Base-by-base conservation (phyloP, 108 stramenopile genomes). In the Nitzschia inconspicua region DNA sequence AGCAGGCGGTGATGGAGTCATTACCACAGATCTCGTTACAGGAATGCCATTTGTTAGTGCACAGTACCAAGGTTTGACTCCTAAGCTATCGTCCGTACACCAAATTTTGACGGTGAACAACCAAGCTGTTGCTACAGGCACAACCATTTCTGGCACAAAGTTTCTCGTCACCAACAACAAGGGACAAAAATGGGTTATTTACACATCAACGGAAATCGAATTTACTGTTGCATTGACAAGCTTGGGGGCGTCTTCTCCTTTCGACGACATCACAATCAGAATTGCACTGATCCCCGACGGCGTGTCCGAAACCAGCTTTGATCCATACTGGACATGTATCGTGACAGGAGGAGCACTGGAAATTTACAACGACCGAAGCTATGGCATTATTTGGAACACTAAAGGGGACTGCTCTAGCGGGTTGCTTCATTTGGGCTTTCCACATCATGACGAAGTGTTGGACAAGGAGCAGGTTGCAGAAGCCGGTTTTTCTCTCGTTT, bases 31-130 rank as follows among this genome's bases (percentile, higher is more conserved):
- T 32, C 37, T 55, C 18, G 54, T 55, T 28, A 55, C 34, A 2
- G 54, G 54, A 28, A 55, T 55, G 54, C 34, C 54, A 4, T 55
- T 35, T 37, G 54, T 55, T 19, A 36, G 34, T 13, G 54, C 54
- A 13, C 32, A 28, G 18, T 55, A 55, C 18, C 25, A 4, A 6
- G 54, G 54, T 6, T 31, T 31, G 13, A 55, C 10, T 16, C 54
- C 54, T 5, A 3, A 2, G 11, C 28, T 55, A 31, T 24, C 32
- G 35, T 36, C 32, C 4, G 2, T 2, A 3, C 54, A 55, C 37
- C 34, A 6, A 3, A 34, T 55, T 8, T 3, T 29, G 6, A 32
- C 54, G 1, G 25, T 39, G 9, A 9, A 39, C 3, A 31, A 31
- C 1, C 13, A 54, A 32, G 30, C 35, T 4, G n/a, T 22, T 4